Evolutionary conservation across 2,329 filamentous ascomycete genomes (phyloP).

Genomic region (Macrophomina tecta): DNA sequence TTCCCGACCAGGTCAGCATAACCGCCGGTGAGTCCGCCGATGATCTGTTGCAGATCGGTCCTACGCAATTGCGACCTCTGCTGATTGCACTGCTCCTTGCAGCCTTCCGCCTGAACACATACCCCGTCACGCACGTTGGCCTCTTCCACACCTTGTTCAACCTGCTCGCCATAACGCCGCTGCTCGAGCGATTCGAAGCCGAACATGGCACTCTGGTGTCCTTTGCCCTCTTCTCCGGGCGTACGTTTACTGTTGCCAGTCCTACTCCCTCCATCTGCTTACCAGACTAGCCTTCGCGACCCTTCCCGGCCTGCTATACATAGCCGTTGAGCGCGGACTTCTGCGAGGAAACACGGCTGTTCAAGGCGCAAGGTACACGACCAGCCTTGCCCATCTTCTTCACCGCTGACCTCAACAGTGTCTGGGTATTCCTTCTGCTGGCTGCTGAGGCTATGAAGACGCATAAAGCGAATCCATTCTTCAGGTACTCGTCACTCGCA

Average conservation of each 20-base stretch:
- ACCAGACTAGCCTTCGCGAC: slow-evolving; percentile 48
- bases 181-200: slow-evolving; percentile 90
- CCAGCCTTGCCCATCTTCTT: too few relatives aligned
- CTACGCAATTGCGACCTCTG: slow-evolving; percentile 7
- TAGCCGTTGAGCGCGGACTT: slow-evolving; percentile 76
- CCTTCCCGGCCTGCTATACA: slow-evolving; percentile 81
- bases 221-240: slow-evolving; percentile 86
- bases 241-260: slow-evolving; percentile 61
- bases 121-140: slow-evolving; percentile 82
- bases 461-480: slow-evolving; percentile 78
- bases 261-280: slow-evolving; percentile 29
- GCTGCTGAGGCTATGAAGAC: slow-evolving; percentile 86
- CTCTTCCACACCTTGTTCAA: slow-evolving; percentile 84
- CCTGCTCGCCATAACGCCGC: slow-evolving; percentile 77
- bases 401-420: slow-evolving; percentile 56
- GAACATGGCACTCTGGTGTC: slow-evolving; percentile 91
- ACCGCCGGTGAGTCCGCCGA: slow-evolving; percentile 65
- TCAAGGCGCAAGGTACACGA: slow-evolving; percentile 77
- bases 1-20: slow-evolving; percentile 76
- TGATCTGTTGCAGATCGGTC: slow-evolving; percentile 9
- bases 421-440: slow-evolving; percentile 91
- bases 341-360: slow-evolving; percentile 74
- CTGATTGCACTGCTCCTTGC: slow-evolving; percentile 28
- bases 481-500: slow-evolving; percentile 57
- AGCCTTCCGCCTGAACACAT: slow-evolving; percentile 95